phyloP scores from a whole-genome alignment of 202 grass and related monocot genomes.

The Cymbopogon flexuosus region DNA sequence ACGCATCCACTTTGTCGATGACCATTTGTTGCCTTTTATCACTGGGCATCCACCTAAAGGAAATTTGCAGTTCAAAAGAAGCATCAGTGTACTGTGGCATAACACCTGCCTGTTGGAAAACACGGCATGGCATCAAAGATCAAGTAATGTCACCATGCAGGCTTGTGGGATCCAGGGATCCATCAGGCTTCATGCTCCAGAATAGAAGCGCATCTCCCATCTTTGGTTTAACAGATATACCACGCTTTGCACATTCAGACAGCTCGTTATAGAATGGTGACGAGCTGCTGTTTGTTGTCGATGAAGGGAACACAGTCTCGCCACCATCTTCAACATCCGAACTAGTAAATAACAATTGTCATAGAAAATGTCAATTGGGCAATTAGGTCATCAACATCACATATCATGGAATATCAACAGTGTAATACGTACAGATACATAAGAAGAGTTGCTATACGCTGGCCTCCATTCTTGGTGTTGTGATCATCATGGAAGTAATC shows the following conservation, averaged over 20 bases:
- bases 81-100: constrained; percentile 10
- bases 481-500: constrained; percentile 92
- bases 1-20: constrained; percentile 92
- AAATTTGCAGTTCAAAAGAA: constrained; percentile 8
- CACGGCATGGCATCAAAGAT: neutral
- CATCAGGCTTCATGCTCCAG: constrained; percentile 97
- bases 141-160: constrained; percentile 66
- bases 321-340: constrained; percentile 99
- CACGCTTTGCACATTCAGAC: constrained; percentile 77
- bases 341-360: constrained; percentile 44
- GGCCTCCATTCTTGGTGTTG: constrained; percentile 88
- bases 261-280: constrained; percentile 71
- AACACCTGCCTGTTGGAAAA: neutral
- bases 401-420: neutral
- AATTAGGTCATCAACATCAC: constrained; percentile 20
- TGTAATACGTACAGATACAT: constrained; percentile 88
- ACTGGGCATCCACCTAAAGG: constrained; percentile 77
- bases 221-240: constrained; percentile 89
- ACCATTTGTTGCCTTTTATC: constrained; percentile 91
- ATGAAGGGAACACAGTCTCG: constrained; percentile 80
- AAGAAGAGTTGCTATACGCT: constrained; percentile 92
- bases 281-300: constrained; percentile 72
- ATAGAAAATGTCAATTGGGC: constrained; percentile 32
- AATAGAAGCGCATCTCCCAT: constrained; percentile 97
- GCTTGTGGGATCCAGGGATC: constrained; percentile 67